Evolutionary conservation across 192 early-diverging fungal genomes (phyloP).

Genomic region (Chytriomyces sp.): DNA sequence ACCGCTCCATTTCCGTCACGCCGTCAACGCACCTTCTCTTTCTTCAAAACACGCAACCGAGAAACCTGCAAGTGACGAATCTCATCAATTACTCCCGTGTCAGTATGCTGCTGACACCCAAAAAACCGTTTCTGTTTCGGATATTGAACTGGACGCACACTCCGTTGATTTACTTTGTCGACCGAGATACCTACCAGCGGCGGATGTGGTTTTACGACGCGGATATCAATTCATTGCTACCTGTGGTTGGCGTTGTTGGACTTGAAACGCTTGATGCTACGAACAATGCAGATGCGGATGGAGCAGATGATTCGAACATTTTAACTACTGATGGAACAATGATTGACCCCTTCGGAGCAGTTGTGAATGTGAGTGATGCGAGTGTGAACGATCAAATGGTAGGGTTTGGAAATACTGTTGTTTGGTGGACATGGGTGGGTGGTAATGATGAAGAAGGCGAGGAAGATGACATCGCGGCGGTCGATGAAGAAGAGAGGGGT

Average conservation of each 20-base stretch:
- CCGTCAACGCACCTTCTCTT: constrained; percentile 12
- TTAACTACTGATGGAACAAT: not conserved
- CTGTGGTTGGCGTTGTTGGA: not conserved
- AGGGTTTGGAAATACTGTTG: constrained; percentile 27
- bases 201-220: constrained; percentile 29
- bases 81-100: constrained; percentile 16
- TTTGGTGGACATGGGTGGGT: constrained; percentile 37
- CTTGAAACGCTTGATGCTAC: not conserved
- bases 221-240: not conserved
- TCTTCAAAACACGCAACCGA: constrained; percentile 15
- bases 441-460: not conserved
- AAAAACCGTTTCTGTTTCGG: constrained; percentile 32
- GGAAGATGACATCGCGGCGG: not conserved
- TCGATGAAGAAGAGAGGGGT: not conserved
- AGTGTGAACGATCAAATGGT: constrained; percentile 28
- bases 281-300: not conserved
- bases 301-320: not conserved
- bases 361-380: constrained; percentile 22
- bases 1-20: not conserved
- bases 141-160: constrained; percentile 31
- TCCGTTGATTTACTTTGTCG: constrained; percentile 33
- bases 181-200: constrained; percentile 31
- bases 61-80: constrained; percentile 21
- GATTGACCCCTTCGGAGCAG: constrained; percentile 19
- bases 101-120: constrained; percentile 1